Evolutionary conservation across 2,329 filamentous ascomycete genomes (phyloP), one percentile per base, ranked within the genome.

Genomic region (Aspergillus eucalypticola): DNA sequence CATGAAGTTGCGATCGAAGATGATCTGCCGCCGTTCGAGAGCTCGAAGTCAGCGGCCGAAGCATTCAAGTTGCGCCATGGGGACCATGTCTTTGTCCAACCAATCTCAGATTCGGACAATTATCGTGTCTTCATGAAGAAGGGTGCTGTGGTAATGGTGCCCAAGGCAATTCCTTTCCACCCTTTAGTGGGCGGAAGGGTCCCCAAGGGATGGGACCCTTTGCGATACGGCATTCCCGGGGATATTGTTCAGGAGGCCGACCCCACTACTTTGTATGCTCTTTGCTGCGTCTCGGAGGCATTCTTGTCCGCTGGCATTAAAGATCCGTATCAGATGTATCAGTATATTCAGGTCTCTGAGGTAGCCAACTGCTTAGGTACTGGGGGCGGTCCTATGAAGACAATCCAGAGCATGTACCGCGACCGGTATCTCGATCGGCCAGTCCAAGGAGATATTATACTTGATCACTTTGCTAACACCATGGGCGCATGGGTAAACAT

Each of bases 401-500:
- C 93, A 69, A 86, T 98, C 64, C 89, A 91, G 70, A 92, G 91
- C 69, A 97, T 98, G 92, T 96, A 97, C 84, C 94, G 92, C 77
- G 93, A 96, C 77, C 90, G 94, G 58, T 97, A 88, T 86, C 84
- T 96, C 65, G 94, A 98, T 81, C 64, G 64, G 8, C 60, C 58
- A 35, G 38, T 66, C 13, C 56, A 60, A 42, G 62, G 75, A 78
- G 94, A 98, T 73, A 96, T 98, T 74, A 86, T 98, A 2, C 93
- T 98, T 75, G 94, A 98, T 79, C 96, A 95, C 15, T 98, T 98
- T 83, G 96, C 98, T 85, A 98, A 98, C 84, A 98, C 94, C 57
- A 97, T 97, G 92, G 88, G 91, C 67, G 94, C 94, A n/a, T 98
- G 94, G 94, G 92, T 98, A 59, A 98, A 98, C 83, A 98, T 98